Base-by-base conservation (phyloP, 2,329 filamentous ascomycete genomes). In the Domatiomyces globalis region DNA sequence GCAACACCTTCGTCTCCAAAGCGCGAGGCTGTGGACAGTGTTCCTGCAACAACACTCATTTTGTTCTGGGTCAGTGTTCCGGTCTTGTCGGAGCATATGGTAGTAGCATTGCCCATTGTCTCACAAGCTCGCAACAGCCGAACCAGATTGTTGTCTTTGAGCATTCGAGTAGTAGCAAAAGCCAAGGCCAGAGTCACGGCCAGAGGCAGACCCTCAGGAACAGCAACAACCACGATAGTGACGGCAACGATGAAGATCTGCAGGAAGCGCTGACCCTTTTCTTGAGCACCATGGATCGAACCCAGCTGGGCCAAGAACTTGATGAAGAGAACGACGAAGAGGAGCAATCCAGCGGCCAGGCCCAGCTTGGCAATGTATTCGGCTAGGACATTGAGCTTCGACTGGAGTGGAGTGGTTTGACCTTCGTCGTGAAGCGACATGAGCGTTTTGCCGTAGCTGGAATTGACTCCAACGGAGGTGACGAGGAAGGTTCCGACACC, bases 281-380 rank as follows among this genome's bases (percentile, higher is more conserved):
- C 64, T 1, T 71, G 69, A 2, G 75, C 68, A 2, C 68, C 65
- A 2, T 65, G 60, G 20, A 76, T 80, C 19, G 67, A 61, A 2
- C 76, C 74, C 5, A 88, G 72, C 17, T 74, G 67, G 27, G 77
- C 83, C 19, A 85, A 66, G 63, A 88, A 90, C 60, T 86, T 84
- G 71, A 89, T 87, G 61, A 89, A 79, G 6, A 88, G 71, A 5
- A 88, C 83, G 48, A 87, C 70, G 62, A 90, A 90, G n/a, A 90
- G 73, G 8, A 89, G 67, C 15, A 86, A 68, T 50, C 84, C 85
- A 46, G 85, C 81, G 54, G 78, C 78, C 58, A 82, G 79, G 67
- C 82, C 82, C 43, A 85, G 73, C 62, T 85, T 85, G n/a, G 82
- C 82, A 60, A 90, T 87, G 61, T 87, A 84, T 60, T 87, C 85